Evolutionary conservation across 78 protist genomes (phyloP).

Genomic region (Speleostelium caveatum): DNA sequence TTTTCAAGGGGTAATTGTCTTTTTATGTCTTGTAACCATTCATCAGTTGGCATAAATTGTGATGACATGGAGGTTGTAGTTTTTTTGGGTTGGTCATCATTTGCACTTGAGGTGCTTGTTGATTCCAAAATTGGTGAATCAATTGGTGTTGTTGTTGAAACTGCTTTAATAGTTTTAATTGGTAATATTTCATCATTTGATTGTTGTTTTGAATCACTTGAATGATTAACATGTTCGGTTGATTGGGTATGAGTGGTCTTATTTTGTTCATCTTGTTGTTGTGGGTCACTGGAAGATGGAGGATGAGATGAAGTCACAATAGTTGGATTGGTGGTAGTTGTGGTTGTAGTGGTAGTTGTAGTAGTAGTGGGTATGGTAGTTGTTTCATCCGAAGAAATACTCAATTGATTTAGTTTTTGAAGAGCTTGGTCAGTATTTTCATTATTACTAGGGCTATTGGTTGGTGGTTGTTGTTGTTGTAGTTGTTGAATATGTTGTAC

Average conservation of each 20-base stretch:
- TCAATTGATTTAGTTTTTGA: background rate
- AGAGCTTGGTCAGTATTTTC: conserved; percentile 1
- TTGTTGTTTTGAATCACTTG: background rate
- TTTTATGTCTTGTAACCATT: conserved; percentile 79
- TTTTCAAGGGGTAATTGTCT: conserved; percentile 64
- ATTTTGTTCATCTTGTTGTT: conserved; percentile 15
- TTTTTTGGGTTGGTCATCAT: background rate
- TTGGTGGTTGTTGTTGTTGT: too few species aligned
- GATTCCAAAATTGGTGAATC: background rate
- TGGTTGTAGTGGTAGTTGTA: conserved; percentile 4
- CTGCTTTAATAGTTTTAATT: conserved; percentile 2
- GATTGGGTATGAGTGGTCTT: background rate
- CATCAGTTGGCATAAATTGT: conserved; percentile 67
- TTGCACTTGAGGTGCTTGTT: too few species aligned
- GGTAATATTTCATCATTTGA: background rate
- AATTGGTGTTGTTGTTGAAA: conserved; percentile 20
- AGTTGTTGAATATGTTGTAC: background rate
- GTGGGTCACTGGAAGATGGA: background rate
- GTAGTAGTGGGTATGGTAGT: background rate
- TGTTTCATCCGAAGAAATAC: conserved; percentile 8
- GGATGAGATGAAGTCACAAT: background rate
- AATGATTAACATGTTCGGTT: conserved; percentile 1
- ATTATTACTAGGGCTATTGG: conserved; percentile 2
- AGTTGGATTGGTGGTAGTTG: background rate
- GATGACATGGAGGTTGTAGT: conserved; percentile 16